Percentiles rank a stretch among this genome's conserved stretches.
These are phyloP conservation scores for Xylaria acuta DNA, from an alignment of 495 filamentous ascomycete species.

Conservation along the genomic window DNA sequence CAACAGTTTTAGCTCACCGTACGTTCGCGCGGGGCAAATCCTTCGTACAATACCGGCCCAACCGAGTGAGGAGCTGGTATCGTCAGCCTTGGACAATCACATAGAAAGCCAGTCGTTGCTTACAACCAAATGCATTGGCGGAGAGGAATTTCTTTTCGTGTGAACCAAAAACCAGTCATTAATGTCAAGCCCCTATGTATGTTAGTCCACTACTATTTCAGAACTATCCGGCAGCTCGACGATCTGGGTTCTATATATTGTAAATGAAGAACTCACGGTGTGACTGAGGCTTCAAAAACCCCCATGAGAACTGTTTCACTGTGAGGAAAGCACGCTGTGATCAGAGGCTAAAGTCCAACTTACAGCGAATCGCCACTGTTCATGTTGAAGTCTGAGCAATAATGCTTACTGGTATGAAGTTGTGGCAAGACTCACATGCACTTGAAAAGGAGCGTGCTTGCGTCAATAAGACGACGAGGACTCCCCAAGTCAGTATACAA, in stretches of 20 bases:
- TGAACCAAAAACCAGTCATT: conserved; percentile 28
- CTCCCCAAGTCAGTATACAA: conserved; percentile 20
- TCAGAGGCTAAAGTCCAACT: no score
- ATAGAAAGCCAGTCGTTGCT: background rate
- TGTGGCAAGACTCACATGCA: background rate
- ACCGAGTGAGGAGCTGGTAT: conserved; percentile 42
- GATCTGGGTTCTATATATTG: background rate
- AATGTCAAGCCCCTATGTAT: conserved; percentile 21
- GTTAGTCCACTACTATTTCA: background rate
- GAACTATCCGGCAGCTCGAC: background rate
- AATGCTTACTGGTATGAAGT: background rate
- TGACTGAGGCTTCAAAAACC: conserved; percentile 23
- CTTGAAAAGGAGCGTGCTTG: conserved; percentile 6
- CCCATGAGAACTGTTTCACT: conserved; percentile 18
- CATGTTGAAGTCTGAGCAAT: background rate
- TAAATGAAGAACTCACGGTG: conserved; percentile 5
- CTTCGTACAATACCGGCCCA: conserved; percentile 45
- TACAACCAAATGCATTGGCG: conserved; percentile 49
- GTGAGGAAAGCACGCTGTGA: no score
- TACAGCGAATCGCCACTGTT: conserved; percentile 15
- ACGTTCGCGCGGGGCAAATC: background rate
- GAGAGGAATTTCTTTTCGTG: conserved; percentile 39
- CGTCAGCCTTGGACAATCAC: background rate
- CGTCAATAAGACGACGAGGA: conserved; percentile 19
- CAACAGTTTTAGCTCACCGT: background rate